Evolutionary conservation across 192 early-diverging fungal genomes (phyloP).

Genomic region (Dissophora globulifera): DNA sequence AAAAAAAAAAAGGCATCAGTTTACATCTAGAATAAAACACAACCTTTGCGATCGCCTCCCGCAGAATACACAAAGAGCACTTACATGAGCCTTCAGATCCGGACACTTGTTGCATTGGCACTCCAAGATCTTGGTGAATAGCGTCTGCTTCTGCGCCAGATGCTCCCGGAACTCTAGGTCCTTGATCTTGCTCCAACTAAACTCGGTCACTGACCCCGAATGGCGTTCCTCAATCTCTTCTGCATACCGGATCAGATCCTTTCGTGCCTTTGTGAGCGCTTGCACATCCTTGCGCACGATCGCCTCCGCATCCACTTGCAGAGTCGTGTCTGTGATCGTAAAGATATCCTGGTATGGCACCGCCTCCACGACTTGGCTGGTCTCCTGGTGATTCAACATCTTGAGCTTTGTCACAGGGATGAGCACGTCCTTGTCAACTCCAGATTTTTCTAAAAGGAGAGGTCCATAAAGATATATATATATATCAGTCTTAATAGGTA

Average conservation of each 20-base stretch:
- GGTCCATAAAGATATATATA: background rate
- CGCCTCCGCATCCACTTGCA: conserved; percentile 17
- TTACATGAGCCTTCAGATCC: conserved; percentile 81
- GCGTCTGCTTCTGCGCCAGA: conserved; percentile 64
- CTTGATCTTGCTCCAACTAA: conserved; percentile 87
- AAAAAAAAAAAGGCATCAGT: background rate
- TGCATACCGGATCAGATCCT: conserved; percentile 32
- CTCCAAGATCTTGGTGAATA: conserved; percentile 59
- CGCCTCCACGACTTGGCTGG: conserved; percentile 23
- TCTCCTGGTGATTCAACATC: conserved; percentile 22
- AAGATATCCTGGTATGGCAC: conserved; percentile 41
- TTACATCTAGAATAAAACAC: too few species aligned
- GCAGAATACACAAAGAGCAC: background rate
- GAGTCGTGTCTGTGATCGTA: conserved; percentile 24
- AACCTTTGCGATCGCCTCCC: too few species aligned
- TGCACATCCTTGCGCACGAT: conserved; percentile 22
- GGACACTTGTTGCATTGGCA: conserved; percentile 83
- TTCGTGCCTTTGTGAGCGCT: conserved; percentile 30
- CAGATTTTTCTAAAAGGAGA: conserved; percentile 8
- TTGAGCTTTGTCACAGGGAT: conserved; percentile 31
- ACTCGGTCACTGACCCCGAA: conserved; percentile 62
- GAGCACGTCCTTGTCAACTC: conserved; percentile 22
- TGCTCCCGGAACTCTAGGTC: conserved; percentile 89
- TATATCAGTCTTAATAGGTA: too few species aligned
- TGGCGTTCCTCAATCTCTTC: conserved; percentile 34